phyloP scores from a whole-genome alignment of 139 green algal genomes.

The Tetradesmus lagerheimii region DNA sequence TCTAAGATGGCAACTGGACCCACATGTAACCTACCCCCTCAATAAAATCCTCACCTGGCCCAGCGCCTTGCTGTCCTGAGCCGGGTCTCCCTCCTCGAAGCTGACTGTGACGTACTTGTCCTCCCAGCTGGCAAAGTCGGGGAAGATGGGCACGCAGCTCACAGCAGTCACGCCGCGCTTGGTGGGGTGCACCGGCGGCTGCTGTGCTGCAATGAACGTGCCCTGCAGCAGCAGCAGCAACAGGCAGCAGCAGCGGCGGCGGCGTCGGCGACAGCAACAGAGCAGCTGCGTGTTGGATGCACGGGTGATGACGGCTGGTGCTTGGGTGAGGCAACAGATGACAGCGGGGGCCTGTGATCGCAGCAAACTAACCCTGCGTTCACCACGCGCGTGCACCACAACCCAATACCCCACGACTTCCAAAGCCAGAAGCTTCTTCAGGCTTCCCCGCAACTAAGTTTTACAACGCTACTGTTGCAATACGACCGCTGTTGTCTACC shows the following conservation, averaged over 20 bases:
- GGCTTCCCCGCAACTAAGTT: too few species aligned
- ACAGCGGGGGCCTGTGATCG: too few species aligned
- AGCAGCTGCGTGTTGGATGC: neutral
- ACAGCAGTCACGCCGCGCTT: conserved; percentile 60
- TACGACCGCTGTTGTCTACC: too few species aligned
- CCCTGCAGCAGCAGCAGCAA: conserved; percentile 44
- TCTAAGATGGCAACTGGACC: too few species aligned
- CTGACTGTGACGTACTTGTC: conserved; percentile 35
- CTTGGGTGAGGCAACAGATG: too few species aligned
- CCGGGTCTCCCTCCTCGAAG: conserved; percentile 37
- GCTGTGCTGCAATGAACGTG: conserved; percentile 67
- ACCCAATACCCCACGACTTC: too few species aligned
- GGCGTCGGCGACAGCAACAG: neutral
- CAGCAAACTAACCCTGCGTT: too few species aligned
- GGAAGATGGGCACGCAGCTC: conserved; percentile 60
- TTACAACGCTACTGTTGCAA: too few species aligned
- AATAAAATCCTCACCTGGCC: neutral
- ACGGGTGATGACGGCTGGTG: too few species aligned
- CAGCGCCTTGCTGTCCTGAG: conserved; percentile 35
- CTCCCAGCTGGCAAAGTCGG: conserved; percentile 41
- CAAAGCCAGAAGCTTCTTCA: too few species aligned
- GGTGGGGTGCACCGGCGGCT: conserved; percentile 54
- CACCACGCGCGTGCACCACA: too few species aligned
- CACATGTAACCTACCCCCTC: too few species aligned
- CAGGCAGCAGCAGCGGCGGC: neutral